Evolutionary conservation across 306 rosid species (phyloP).

Genomic region (Lathyrus sativus): DNA sequence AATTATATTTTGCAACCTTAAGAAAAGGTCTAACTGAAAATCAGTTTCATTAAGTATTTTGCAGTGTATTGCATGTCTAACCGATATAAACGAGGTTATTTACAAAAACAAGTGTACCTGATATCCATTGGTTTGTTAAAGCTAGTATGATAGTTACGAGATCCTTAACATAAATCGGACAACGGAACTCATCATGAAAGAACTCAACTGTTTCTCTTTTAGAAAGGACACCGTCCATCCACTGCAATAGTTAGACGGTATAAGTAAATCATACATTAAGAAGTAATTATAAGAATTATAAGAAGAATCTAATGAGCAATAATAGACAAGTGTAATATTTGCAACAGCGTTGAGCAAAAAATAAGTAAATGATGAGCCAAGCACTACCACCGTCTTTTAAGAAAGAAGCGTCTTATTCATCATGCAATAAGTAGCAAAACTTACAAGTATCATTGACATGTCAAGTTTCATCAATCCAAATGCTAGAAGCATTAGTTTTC

Average conservation of each 20-base stretch:
- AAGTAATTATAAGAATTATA: constrained; percentile 30
- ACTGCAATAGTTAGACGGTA: constrained; percentile 57
- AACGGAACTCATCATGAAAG: constrained; percentile 87
- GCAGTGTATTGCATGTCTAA: neutral
- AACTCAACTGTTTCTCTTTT: constrained; percentile 61
- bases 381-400: constrained; percentile 14
- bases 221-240: constrained; percentile 78
- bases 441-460: constrained; percentile 1
- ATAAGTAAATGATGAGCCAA: neutral
- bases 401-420: too few species aligned
- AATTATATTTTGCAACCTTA: constrained; percentile 28
- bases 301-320: constrained; percentile 7
- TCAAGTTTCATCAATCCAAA: constrained; percentile 19
- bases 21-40: constrained; percentile 11
- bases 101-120: constrained; percentile 54
- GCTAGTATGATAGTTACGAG: constrained; percentile 60
- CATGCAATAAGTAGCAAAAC: neutral
- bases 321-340: constrained; percentile 20
- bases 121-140: constrained; percentile 66
- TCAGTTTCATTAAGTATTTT: neutral
- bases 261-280: constrained; percentile 18
- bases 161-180: constrained; percentile 87
- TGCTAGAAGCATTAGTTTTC: constrained; percentile 33
- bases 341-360: constrained; percentile 17
- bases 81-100: constrained; percentile 10